These are phyloP conservation scores for Trypanosoma vivax DNA, from an alignment of 208 protist genomes.

Conservation along the genomic window DNA sequence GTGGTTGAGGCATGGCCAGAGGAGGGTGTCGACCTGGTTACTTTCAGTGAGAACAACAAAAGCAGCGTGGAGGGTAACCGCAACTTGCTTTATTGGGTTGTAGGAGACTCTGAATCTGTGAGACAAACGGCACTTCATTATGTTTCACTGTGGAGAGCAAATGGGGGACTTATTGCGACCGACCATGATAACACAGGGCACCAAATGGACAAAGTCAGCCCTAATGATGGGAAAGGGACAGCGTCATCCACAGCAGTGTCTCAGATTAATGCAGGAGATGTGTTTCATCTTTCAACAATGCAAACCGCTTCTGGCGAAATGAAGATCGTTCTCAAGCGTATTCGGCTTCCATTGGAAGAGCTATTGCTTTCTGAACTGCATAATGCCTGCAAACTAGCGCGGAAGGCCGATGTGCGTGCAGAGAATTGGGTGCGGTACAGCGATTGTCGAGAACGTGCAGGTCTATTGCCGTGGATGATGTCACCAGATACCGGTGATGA, in stretches of 20 bases:
- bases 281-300: no score
- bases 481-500: not conserved
- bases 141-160: constrained; percentile 19
- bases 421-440: constrained; percentile 43
- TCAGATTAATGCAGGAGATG: no score
- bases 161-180: constrained; percentile 9
- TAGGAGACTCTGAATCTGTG: constrained; percentile 16
- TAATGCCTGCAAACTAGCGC: constrained; percentile 38
- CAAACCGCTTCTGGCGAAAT: no score
- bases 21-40: constrained; percentile 7
- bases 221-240: not conserved
- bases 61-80: not conserved
- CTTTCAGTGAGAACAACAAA: not conserved
- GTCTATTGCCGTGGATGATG: not conserved
- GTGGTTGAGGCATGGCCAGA: constrained; percentile 43
- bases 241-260: not conserved
- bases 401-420: constrained; percentile 30
- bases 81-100: constrained; percentile 30
- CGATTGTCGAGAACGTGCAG: not conserved
- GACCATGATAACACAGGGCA: not conserved
- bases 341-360: constrained; percentile 41
- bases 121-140: constrained; percentile 24
- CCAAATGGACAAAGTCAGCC: not conserved
- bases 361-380: constrained; percentile 50
- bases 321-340: constrained; percentile 33